Evolutionary conservation across 2,329 filamentous ascomycete species (phyloP).

Genomic region (Chrysoporthe cubensis): DNA sequence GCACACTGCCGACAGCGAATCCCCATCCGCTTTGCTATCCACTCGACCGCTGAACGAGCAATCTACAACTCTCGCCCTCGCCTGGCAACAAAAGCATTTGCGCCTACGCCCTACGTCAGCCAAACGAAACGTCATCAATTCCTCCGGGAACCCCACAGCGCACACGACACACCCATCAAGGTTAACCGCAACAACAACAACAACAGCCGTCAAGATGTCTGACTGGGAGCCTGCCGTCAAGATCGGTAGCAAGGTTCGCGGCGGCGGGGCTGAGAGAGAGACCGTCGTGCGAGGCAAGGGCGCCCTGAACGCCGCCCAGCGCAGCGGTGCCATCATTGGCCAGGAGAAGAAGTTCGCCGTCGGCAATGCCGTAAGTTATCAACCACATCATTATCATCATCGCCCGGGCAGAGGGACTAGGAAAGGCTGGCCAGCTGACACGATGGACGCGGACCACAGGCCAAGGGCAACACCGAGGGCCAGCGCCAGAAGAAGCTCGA

Average conservation of each 20-base stretch:
- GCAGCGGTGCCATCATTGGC: constrained; percentile 72
- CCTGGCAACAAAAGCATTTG: background rate
- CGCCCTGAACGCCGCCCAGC: constrained; percentile 86
- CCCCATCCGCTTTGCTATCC: background rate
- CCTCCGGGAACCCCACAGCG: constrained; percentile 25
- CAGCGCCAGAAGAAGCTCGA: constrained; percentile 98
- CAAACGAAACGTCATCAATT: constrained; percentile 24
- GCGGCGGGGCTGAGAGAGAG: constrained; percentile 72
- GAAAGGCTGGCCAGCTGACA: background rate
- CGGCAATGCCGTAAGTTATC: constrained; percentile 73
- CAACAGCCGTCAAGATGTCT: constrained; percentile 61
- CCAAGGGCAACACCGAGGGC: constrained; percentile 65
- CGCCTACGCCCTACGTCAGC: constrained; percentile 26
- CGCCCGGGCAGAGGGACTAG: background rate
- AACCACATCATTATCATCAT: background rate
- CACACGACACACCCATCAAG: constrained; percentile 22
- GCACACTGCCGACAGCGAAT: constrained; percentile 10
- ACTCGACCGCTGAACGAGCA: background rate
- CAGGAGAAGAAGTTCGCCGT: constrained; percentile 91
- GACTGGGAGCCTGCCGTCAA: constrained; percentile 91
- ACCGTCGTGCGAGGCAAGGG: constrained; percentile 84
- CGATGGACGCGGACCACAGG: constrained; percentile 34
- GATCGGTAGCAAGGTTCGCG: constrained; percentile 85
- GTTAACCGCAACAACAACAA: constrained; percentile 17
- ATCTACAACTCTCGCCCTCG: background rate